phyloP scores from a whole-genome alignment of 805 yeast species.

The Cephaloascus fragrans region DNA sequence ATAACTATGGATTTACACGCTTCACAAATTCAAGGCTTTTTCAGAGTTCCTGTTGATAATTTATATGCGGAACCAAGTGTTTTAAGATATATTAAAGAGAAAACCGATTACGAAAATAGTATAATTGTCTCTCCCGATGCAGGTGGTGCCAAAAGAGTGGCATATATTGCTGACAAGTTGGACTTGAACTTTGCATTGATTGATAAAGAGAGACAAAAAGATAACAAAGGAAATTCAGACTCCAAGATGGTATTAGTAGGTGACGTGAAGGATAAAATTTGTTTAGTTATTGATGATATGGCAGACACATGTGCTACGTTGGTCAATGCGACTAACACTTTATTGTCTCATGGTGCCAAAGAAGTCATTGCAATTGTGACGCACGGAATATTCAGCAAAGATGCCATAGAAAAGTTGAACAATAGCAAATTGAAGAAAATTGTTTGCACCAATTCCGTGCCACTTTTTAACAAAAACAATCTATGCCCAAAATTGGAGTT shows the following conservation, averaged over 20 bases:
- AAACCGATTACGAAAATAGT: constrained; percentile 43
- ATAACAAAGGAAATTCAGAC: constrained; percentile 83
- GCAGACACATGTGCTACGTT: constrained; percentile 86
- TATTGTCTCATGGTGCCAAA: constrained; percentile 58
- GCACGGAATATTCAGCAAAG: constrained; percentile 71
- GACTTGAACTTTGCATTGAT: constrained; percentile 77
- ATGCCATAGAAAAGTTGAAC: constrained; percentile 63
- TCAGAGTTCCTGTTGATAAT: constrained; percentile 91
- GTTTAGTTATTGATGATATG: constrained; percentile 80
- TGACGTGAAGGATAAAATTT: constrained; percentile 66
- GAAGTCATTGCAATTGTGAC: constrained; percentile 76
- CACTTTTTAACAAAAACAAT: constrained; percentile 54
- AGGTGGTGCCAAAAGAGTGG: constrained; percentile 89
- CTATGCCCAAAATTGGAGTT: constrained; percentile 55
- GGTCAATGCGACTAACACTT: constrained; percentile 72
- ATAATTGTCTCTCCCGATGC: constrained; percentile 92
- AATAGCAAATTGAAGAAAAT: constrained; percentile 58
- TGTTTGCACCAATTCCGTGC: constrained; percentile 75
- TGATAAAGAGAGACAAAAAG: constrained; percentile 74
- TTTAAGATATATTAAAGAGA: constrained; percentile 66
- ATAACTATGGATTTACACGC: constrained; percentile 97
- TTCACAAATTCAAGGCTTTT: constrained; percentile 95
- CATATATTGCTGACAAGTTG: constrained; percentile 68
- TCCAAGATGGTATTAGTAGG: constrained; percentile 81
- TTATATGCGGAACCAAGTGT: constrained; percentile 92